These are phyloP conservation scores for Venturia carpophila DNA, from an alignment of 2,329 filamentous ascomycete species.

Conservation along the genomic window DNA sequence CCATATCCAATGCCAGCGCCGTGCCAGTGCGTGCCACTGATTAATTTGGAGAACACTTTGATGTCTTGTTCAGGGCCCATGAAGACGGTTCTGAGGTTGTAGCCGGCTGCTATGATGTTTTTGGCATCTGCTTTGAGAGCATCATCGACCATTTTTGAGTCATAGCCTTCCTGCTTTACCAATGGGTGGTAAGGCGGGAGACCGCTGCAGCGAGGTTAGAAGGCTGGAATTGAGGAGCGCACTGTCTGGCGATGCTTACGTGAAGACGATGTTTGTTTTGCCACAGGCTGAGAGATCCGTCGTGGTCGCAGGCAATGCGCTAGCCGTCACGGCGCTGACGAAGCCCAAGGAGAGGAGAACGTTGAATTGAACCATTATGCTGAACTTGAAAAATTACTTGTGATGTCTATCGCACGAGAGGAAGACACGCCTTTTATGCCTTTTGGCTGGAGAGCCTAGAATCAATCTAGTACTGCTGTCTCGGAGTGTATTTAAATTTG, in stretches of 20 bases:
- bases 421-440: neutral
- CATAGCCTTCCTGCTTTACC: neutral
- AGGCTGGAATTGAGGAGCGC: too few species aligned
- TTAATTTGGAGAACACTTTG: neutral
- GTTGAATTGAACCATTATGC: neutral
- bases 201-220: neutral
- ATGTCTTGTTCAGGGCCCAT: conserved; percentile 10
- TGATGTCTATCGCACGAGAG: neutral
- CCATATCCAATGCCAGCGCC: conserved; percentile 9
- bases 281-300: neutral
- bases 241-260: neutral
- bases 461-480: neutral
- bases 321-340: neutral
- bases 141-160: neutral
- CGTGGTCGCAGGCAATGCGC: neutral
- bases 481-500: neutral
- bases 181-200: conserved; percentile 10
- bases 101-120: conserved; percentile 5
- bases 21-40: conserved; percentile 6
- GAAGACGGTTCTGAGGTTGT: conserved; percentile 10
- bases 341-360: neutral
- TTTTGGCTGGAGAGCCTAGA: neutral
- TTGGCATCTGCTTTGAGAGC: conserved; percentile 6
- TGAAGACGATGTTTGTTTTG: conserved; percentile 9
- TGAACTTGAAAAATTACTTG: neutral